phyloP scores from a whole-genome alignment of 768 basidiomycete species.

The Leucosporidium yakuticum region DNA sequence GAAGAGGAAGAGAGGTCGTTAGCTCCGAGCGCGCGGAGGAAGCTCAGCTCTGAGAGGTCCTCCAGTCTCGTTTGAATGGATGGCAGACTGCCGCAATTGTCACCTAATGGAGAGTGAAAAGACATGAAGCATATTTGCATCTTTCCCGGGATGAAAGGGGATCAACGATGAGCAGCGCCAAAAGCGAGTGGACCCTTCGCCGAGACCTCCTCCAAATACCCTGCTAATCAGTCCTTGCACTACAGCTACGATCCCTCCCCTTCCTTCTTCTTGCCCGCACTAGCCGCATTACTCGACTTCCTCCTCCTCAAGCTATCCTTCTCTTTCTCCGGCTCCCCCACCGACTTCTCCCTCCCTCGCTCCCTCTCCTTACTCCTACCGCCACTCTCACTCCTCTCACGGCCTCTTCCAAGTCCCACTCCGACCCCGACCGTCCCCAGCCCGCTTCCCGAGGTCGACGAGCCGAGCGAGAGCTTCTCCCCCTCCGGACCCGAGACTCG shows the following conservation, averaged over 20 bases:
- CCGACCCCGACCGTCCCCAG: neutral
- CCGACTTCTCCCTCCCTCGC: neutral
- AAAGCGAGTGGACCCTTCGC: too few relatives aligned
- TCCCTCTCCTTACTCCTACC: neutral
- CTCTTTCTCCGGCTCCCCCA: neutral
- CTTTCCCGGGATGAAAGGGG: too few relatives aligned
- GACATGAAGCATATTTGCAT: too few relatives aligned
- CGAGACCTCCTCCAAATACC: too few relatives aligned
- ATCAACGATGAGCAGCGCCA: too few relatives aligned
- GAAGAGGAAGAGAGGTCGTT: too few relatives aligned
- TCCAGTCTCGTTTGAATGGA: too few relatives aligned
- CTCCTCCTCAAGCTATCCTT: neutral
- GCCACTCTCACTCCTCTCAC: neutral
- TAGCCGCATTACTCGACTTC: neutral
- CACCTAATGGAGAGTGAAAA: too few relatives aligned
- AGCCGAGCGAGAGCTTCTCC: neutral
- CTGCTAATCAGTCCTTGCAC: too few relatives aligned
- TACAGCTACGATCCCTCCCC: neutral
- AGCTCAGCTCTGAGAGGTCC: too few relatives aligned
- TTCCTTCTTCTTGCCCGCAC: neutral
- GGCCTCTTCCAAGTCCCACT: neutral
- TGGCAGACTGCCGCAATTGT: too few relatives aligned
- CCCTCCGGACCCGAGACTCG: conserved; percentile 13
- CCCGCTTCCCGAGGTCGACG: neutral
- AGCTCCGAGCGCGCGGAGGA: too few relatives aligned